Base-by-base conservation (phyloP, 176 grass and related monocot species). In the Triticum urartu region DNA sequence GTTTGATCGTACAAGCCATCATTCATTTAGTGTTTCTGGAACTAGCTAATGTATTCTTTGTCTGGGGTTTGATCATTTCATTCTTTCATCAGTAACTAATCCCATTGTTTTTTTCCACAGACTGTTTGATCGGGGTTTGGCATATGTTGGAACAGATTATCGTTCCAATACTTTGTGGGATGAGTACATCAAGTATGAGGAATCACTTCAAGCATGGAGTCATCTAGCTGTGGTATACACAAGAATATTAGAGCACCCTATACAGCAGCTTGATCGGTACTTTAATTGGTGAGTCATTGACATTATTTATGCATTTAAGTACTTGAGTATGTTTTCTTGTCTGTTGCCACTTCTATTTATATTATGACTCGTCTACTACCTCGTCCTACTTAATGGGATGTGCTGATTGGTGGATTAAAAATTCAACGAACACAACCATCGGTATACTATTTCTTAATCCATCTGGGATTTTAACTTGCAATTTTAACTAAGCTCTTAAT, bases 111-210 rank as follows among this genome's bases (percentile, higher is more conserved):
- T 83, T 81, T 68, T 28, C 77, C 69, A 22, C 90, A 99, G 97
- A 88, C 67, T 99, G 78, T 99, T 99, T 88, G 97, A 99, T 71
- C 83, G 92, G 58, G 97, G 97, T 72, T 84, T 99, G 87, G 94
- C 94, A 77, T 99, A 99, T 67, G 97, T 99, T 87, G 97, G 97
- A 81, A 93, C 97, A 74, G 97, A 99, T 90, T 99, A 91, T 75
- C 88, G 88, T 56, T 99, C 97, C 78, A 91, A 91, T 80, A 83
- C 77, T 43, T 89, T 99, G 87, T 99, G 97, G 97, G 97, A 99
- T 83, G 97, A 99, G 68, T 99, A 99, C 82, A 94, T 99, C 88
- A 99, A 93, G 88, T 99, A 99, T 91, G 97, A 99, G 89, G 97
- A 99, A 67, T 96, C 97, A 72, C 97, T 93, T 56, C 94, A 99